Evolutionary conservation across 1,139 yeast genomes (phyloP).

Genomic region (Nakaseomyces glabratus): DNA sequence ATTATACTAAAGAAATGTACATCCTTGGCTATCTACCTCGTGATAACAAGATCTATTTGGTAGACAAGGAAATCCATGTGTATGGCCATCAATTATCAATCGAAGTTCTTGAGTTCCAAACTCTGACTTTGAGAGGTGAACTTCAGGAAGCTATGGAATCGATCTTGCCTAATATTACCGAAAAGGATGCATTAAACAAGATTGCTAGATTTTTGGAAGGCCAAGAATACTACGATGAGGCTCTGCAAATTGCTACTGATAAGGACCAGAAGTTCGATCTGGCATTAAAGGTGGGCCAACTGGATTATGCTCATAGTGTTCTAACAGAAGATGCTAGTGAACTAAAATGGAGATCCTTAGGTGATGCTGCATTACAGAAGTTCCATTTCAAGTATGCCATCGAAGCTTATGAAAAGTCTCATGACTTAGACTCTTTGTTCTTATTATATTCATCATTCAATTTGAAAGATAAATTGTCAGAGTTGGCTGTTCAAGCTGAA

Average conservation of each 20-base stretch:
- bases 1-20: slow-evolving; percentile 82
- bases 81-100: slow-evolving; percentile 75
- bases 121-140: slow-evolving; percentile 91
- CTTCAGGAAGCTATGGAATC: slow-evolving; percentile 60
- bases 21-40: slow-evolving; percentile 83
- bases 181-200: slow-evolving; percentile 65
- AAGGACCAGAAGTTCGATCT: slow-evolving; percentile 79
- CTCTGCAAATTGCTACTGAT: slow-evolving; percentile 74
- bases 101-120: slow-evolving; percentile 87
- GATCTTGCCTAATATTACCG: slow-evolving; percentile 52
- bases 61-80: slow-evolving; percentile 83
- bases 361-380: slow-evolving; percentile 69
- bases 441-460: slow-evolving; percentile 79
- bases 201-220: slow-evolving; percentile 90
- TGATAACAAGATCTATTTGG: slow-evolving; percentile 80
- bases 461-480: slow-evolving; percentile 48
- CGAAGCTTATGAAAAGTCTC: slow-evolving; percentile 69
- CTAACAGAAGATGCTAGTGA: slow-evolving; percentile 48
- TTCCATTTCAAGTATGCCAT: slow-evolving; percentile 82
- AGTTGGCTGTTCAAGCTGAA: slow-evolving; percentile 58
- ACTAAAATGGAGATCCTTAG: slow-evolving; percentile 84
- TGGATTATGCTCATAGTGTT: slow-evolving; percentile 64
- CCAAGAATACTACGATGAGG: slow-evolving; percentile 78
- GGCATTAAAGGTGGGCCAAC: slow-evolving; percentile 59
- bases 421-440: slow-evolving; percentile 74